Evolutionary conservation across 345 rosid genomes (phyloP), one percentile per base, ranked within the genome.

Genomic region (Linum usitatissimum): DNA sequence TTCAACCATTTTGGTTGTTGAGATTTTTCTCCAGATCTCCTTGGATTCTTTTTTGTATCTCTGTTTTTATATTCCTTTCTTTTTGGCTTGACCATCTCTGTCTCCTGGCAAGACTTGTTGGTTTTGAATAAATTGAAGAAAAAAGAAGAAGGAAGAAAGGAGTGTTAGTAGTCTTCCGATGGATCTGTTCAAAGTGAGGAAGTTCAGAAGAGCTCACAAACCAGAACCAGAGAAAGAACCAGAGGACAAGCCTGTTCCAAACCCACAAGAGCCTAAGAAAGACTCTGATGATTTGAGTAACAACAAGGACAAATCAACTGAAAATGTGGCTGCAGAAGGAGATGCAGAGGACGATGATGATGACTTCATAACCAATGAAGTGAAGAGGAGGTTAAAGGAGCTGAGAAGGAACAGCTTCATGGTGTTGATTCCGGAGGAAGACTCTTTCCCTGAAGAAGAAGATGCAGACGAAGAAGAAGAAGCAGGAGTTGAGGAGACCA

Each of bases 381-480:
- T 93, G 71, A 87, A 87, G 80, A 90, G 90, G 77, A 81, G 95
- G 78, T 70, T 93, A 18, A 90, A 90, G 70, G 97, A 86, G 70
- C 80, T 93, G 17, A 83, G 95, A 61, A 84, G 86, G 71, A 93
- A 87, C 78, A 93, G 92, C 71, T 93, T 90, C 72, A 82, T 93
- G 97, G 94, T 76, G 42, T 75, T 90, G 83, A 93, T 93, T 55
- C 99, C 99, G 12, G 96, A 92, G 73, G 98, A 91, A 80, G 95
- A 87, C 18, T 81, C 87, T 13, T 79, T 80, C 30, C 78, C 74
- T 1, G 83, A 79, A 6, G 91, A 84, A 40, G 92, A 84, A 30
- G 96, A 81, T 15, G 83, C 83, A 2, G 94, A 84, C 3, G 78
- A 78, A 18, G 88, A 68, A 30, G 75, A 71, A 55, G 84, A 66